Conservation (phyloP, 345 rosid genomes). For the Anastatica hierochuntica region DNA sequence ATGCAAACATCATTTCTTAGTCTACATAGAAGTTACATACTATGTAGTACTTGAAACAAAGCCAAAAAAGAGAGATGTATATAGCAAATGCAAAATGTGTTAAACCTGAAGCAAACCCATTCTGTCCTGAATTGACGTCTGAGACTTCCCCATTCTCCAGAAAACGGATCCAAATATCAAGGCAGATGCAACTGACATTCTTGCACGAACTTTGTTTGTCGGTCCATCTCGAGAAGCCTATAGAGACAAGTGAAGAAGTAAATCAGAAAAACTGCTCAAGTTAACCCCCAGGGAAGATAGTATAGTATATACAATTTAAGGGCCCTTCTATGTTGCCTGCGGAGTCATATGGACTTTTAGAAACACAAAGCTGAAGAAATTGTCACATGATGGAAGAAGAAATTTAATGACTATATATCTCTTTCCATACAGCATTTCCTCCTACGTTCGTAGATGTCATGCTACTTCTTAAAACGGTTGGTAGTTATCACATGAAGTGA, state of each 20-base stretch:
- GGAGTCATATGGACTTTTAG: not conserved
- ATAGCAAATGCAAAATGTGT: constrained; percentile 1
- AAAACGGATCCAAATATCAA: constrained; percentile 96
- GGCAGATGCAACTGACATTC: constrained; percentile 97
- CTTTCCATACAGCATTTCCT: not conserved
- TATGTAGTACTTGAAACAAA: not conserved
- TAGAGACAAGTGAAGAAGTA: constrained; percentile 11
- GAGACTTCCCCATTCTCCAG: constrained; percentile 95
- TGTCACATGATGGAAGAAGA: no score
- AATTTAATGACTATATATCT: no score
- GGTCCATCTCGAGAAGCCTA: constrained; percentile 98
- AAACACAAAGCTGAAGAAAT: not conserved
- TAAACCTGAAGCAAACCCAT: constrained; percentile 96
- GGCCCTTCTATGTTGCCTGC: constrained; percentile 5
- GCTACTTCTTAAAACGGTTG: not conserved
- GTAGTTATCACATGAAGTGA: not conserved
- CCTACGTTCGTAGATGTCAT: not conserved
- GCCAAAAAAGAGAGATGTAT: not conserved
- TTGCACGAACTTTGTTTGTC: constrained; percentile 90
- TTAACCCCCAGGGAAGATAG: not conserved
- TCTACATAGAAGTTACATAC: not conserved
- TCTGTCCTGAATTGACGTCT: constrained; percentile 91
- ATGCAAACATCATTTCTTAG: constrained; percentile 8
- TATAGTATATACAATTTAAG: not conserved
- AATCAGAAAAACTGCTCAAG: constrained; percentile 12